Evolutionary conservation across 345 rosid genomes (phyloP).

Genomic region (Microcos paniculata): DNA sequence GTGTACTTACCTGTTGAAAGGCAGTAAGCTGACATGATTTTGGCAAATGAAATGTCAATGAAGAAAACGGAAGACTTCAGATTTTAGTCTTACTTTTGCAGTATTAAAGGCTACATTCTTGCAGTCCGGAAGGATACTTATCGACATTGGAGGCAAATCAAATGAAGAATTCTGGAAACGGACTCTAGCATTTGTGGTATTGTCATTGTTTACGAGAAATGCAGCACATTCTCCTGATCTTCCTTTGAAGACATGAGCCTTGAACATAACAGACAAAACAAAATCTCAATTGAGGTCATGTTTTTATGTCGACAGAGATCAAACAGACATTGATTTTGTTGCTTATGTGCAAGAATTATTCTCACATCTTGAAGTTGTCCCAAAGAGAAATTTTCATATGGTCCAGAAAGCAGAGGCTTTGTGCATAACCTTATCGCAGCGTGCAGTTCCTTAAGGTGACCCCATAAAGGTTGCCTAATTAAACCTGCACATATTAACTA

Average conservation of each 20-base stretch:
- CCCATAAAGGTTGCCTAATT: conserved; percentile 72
- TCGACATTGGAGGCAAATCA: conserved; percentile 53
- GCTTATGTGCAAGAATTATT: background rate
- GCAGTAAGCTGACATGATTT: background rate
- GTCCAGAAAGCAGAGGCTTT: conserved; percentile 55
- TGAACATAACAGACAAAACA: conserved; percentile 1
- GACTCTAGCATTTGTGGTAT: conserved; percentile 25
- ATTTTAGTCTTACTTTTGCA: conserved; percentile 46
- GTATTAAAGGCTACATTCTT: conserved; percentile 62
- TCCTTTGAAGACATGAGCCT: conserved; percentile 65
- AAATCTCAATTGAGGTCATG: background rate
- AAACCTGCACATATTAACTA: conserved; percentile 40
- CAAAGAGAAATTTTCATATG: conserved; percentile 24
- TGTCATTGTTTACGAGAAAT: conserved; percentile 56
- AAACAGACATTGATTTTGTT: background rate
- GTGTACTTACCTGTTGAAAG: conserved; percentile 51
- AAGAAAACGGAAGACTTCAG: background rate
- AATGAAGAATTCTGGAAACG: conserved; percentile 47
- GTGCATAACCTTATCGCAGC: conserved; percentile 52
- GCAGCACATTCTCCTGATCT: conserved; percentile 55
- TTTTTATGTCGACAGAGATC: background rate
- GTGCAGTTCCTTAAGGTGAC: conserved; percentile 74
- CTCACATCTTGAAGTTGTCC: conserved; percentile 59
- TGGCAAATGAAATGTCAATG: background rate
- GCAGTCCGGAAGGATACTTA: conserved; percentile 79